Conservation (phyloP, 1,139 yeast genomes). For the Casaregolazyma lundiana region DNA sequence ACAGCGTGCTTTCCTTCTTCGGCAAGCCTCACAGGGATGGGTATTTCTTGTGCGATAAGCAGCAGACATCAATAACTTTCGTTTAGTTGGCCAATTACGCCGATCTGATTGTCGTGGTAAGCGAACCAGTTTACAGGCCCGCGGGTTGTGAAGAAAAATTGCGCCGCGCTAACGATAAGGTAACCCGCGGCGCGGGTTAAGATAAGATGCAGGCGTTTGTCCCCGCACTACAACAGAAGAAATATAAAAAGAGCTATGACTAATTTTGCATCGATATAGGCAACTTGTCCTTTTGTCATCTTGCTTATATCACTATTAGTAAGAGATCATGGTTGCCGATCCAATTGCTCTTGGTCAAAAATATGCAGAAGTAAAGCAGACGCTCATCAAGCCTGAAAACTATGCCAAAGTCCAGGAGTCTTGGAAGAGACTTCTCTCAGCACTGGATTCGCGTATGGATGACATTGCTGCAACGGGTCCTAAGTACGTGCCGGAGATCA, state of each 20-base stretch:
- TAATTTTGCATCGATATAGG: not conserved
- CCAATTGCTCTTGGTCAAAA: constrained; percentile 3
- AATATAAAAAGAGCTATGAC: too few species aligned
- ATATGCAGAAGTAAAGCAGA: constrained; percentile 5
- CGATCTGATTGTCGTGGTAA: too few species aligned
- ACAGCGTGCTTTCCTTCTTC: constrained; percentile 1
- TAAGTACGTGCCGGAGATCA: constrained; percentile 6
- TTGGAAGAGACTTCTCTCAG: constrained; percentile 5
- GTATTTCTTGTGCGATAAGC: not conserved
- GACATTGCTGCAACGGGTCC: constrained; percentile 7
- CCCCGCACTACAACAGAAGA: too few species aligned
- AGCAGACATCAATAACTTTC: too few species aligned
- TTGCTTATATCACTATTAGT: not conserved
- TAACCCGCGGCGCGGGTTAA: too few species aligned
- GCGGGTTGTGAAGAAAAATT: too few species aligned
- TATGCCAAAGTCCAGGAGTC: constrained; percentile 5
- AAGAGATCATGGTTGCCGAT: not conserved
- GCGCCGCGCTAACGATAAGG: too few species aligned
- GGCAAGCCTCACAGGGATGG: constrained; percentile 4
- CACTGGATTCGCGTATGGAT: not conserved
- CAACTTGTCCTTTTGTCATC: not conserved
- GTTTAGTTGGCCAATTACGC: too few species aligned
- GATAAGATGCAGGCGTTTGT: too few species aligned
- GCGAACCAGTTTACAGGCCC: too few species aligned
- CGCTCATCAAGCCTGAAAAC: constrained; percentile 6